Evolutionary conservation across 1,284 basidiomycete species (phyloP), one percentile per base, ranked within the genome.

Genomic region (Gastroboletus turbinatus): DNA sequence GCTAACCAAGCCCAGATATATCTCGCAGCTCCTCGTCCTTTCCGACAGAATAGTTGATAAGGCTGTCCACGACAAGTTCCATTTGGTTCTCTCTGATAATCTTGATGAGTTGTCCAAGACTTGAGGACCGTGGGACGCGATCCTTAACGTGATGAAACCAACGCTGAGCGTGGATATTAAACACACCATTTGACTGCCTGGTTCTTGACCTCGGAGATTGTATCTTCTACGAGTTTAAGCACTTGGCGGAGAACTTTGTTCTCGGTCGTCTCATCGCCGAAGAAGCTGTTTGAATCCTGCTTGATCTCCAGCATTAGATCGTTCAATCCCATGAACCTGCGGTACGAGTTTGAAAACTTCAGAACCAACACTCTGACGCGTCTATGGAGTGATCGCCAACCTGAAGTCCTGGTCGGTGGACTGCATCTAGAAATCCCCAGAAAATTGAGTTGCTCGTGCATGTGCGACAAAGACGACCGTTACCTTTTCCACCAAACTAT

Each of bases 131-230:
- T 19, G 21, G 19, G 47, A 57, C 13, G 56, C 27, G 27, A 57
- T 52, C 33, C 27, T 62, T 53, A 55, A 36, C 17, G 42, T 33
- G 46, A 57, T 39, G 46, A 50, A 52, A 19, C 21, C 16, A 49
- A 50, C n/a, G 8, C 16, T 1, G 45, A 43, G 32, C 13, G 32
- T 4, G 43, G 21, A 48, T 11, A 17, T 46, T 35, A 49, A 17
- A 63, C 82, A 56, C 64, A 93, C 96, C 93, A 95, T 76, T 94
- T 93, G 16, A 97, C 96, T 2, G 94, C 94, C 69, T 95, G 90
- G 71, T 98, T 98, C 80, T 98, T 98, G 62, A 99, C 97, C 76
- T 99, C 96, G 16, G 93, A 94, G 66, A 97, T 98, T 74, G 88
- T 88, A 76, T 99, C 97, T 67, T 92, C 88, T 13, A 97, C 87